Conservation (phyloP, 768 basidiomycete species). For the Brasilioporus rufonigricans region DNA sequence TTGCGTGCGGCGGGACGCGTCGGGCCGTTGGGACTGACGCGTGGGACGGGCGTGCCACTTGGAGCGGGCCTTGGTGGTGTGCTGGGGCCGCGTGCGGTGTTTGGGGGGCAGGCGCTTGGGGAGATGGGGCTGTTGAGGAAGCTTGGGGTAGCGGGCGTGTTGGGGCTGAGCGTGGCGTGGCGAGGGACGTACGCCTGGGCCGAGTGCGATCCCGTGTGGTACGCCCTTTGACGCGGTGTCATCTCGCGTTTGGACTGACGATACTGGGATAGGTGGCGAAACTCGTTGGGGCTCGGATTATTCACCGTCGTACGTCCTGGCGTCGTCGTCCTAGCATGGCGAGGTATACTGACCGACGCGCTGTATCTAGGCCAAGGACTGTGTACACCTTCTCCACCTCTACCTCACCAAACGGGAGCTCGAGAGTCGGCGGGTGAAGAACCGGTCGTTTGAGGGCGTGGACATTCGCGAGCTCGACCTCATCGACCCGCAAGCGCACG, state of each 20-base stretch:
- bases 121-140: conserved; percentile 22
- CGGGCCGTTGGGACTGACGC: conserved; percentile 17
- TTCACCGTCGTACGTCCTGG: conserved; percentile 55
- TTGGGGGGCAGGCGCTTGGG: conserved; percentile 11
- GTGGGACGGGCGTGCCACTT: conserved; percentile 1
- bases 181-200: conserved; percentile 62
- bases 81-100: conserved; percentile 15
- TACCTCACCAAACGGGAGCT: conserved; percentile 72
- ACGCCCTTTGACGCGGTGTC: not conserved
- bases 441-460: conserved; percentile 70
- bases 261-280: conserved; percentile 51
- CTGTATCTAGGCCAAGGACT: conserved; percentile 56
- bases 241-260: not conserved
- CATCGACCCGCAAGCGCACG: conserved; percentile 35
- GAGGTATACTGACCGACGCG: not conserved
- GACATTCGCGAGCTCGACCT: conserved; percentile 66
- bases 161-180: conserved; percentile 49
- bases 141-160: conserved; percentile 26
- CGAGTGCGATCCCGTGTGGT: conserved; percentile 75
- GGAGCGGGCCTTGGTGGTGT: conserved; percentile 2
- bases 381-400: conserved; percentile 62
- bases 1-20: conserved; percentile 10
- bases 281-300: conserved; percentile 63
- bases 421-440: conserved; percentile 65
- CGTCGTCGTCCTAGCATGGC: too few species aligned